Conservation (phyloP, 768 basidiomycete genomes). For the Agaricus bisporus region DNA sequence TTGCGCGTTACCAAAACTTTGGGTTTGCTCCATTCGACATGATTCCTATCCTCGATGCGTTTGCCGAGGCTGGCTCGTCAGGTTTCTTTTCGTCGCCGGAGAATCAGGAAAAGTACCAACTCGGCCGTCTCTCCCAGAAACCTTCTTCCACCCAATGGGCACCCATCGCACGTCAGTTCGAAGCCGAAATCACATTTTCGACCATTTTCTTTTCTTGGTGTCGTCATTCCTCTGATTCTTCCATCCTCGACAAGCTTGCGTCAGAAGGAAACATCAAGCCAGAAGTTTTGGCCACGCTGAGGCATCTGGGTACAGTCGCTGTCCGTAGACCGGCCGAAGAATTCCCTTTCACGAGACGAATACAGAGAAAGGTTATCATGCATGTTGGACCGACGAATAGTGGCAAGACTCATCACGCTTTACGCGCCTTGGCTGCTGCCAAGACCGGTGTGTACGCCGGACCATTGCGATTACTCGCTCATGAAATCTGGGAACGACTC, state of each 20-base stretch:
- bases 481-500: slow-evolving; percentile 89
- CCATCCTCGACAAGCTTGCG: background rate
- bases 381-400: slow-evolving; percentile 98
- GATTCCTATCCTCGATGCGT: background rate
- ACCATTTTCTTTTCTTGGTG: slow-evolving; percentile 9
- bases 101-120: slow-evolving; percentile 2
- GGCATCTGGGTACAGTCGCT: background rate
- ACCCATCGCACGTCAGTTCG: background rate
- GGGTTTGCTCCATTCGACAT: background rate
- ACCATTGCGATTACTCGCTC: slow-evolving; percentile 86
- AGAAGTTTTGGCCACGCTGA: background rate
- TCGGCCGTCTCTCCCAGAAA: background rate
- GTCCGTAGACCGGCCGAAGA: slow-evolving; percentile 35
- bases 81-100: background rate
- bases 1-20: background rate
- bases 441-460: slow-evolving; percentile 79
- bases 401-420: slow-evolving; percentile 92
- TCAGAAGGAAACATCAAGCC: background rate
- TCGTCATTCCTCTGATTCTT: background rate
- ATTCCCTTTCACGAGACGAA: slow-evolving; percentile 45
- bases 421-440: slow-evolving; percentile 81
- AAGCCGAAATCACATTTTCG: slow-evolving; percentile 4
- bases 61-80: background rate
- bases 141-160: background rate
- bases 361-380: slow-evolving; percentile 78